Evolutionary conservation across 2,329 filamentous ascomycete genomes (phyloP).

Genomic region (Alternaria brassicae): DNA sequence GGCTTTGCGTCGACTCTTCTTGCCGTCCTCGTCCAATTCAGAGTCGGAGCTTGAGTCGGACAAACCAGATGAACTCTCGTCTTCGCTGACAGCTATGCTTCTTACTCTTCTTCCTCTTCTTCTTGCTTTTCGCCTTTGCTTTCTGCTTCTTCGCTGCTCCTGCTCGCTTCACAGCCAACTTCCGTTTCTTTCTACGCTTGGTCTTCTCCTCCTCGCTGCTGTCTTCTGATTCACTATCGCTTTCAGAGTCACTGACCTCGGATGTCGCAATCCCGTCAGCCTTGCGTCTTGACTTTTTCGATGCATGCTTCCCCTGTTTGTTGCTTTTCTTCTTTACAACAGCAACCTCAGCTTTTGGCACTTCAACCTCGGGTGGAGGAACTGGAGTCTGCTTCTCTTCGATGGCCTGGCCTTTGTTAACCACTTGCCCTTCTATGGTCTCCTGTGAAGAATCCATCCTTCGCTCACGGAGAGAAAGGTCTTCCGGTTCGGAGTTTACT

Average conservation of each 20-base stretch:
- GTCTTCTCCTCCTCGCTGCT: slow-evolving; percentile 31
- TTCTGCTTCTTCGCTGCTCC: slow-evolving; percentile 30
- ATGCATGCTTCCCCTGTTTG: slow-evolving; percentile 21
- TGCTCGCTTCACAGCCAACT: slow-evolving; percentile 19
- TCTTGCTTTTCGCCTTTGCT: slow-evolving; percentile 32
- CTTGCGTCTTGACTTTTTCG: slow-evolving; percentile 30
- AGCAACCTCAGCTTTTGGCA: slow-evolving; percentile 10
- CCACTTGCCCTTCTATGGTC: slow-evolving; percentile 13
- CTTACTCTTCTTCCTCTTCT: slow-evolving; percentile 33
- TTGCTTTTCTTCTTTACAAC: slow-evolving; percentile 17
- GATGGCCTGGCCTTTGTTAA: not conserved
- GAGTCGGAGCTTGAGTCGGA: slow-evolving; percentile 30
- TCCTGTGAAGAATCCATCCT: slow-evolving; percentile 26
- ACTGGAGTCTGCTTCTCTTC: slow-evolving; percentile 12
- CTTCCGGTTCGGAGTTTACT: slow-evolving; percentile 30
- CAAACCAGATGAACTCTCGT: slow-evolving; percentile 23
- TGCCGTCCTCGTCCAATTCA: slow-evolving; percentile 17
- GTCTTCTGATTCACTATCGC: slow-evolving; percentile 27
- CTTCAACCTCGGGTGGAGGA: slow-evolving; percentile 13
- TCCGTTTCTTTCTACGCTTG: slow-evolving; percentile 32
- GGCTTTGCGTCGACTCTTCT: slow-evolving; percentile 23
- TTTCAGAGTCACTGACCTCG: slow-evolving; percentile 30
- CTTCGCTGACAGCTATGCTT: slow-evolving; percentile 27
- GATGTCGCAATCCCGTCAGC: slow-evolving; percentile 29
- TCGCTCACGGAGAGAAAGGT: slow-evolving; percentile 18